Evolutionary conservation across 2,329 filamentous ascomycete species (phyloP), one percentile per base, ranked within the genome.

Genomic region (Fusarium papillatum): DNA sequence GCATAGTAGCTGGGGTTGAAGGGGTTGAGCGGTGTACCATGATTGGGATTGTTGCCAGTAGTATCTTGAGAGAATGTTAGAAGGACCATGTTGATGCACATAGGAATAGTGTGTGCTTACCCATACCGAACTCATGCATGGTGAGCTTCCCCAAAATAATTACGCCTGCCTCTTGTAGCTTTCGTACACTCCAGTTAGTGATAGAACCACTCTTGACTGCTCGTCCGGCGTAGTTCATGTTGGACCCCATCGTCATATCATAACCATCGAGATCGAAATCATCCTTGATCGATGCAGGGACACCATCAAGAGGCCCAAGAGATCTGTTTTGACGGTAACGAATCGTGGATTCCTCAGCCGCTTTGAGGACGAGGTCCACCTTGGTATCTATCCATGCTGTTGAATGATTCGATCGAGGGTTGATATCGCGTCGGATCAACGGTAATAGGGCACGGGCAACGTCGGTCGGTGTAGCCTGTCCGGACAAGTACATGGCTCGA

Each of bases 41-140:
- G 89, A 67, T 88, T 90, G 4, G 91, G 90, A 78, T 95, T 95
- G 84, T 94, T 94, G 80, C 94, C 94, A 4, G 92, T 93, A 0
- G 93, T 95, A 78, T 95, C 92, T 90, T 22, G 14, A 16, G 50
- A 7, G n/a, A 13, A n/a, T 6, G 19, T 38, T 16, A 17, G 34
- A 41, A 14, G 4, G 7, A 16, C 8, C 17, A 5, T 22, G 10
- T 14, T 14, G 3, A 17, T n/a, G 10, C 2, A 22, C 11, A 39
- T 6, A 17, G 10, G 11, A 17, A 14, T 17, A 9, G 11, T 13
- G n/a, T 14, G 10, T 22, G 61, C 87, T 79, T 83, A 91, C 91
- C 93, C 74, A 93, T 88, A 7, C 93, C 94, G 59, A 94, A 87
- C 82, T 95, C 94, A 81, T 95, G 93, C 93, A 96, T 95, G 17